Percentiles rank a stretch among this genome's conserved stretches.
Conservation (phyloP, 1,139 yeast species). For the Scheffersomyces titani region DNA sequence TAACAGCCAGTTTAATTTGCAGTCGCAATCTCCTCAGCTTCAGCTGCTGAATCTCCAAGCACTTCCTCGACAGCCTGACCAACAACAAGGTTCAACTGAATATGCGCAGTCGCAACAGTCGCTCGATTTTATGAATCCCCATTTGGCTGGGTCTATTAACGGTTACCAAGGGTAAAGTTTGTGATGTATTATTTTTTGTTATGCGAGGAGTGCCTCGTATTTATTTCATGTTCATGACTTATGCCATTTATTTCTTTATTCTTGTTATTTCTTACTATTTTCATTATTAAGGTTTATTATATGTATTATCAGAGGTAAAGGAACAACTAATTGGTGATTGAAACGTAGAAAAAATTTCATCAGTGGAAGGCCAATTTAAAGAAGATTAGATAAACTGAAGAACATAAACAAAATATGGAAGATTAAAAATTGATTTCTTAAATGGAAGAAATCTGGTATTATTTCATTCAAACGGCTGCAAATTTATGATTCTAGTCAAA, state of each 20-base stretch:
- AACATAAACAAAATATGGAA: not conserved
- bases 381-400: not conserved
- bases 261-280: not conserved
- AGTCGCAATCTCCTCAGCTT: not conserved
- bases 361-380: no score
- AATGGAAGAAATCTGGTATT: conserved; percentile 2
- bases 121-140: conserved; percentile 13
- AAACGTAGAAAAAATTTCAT: not conserved
- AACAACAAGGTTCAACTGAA: conserved; percentile 2
- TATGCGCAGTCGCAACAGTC: conserved; percentile 9
- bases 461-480: no score
- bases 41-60: not conserved
- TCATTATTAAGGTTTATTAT: not conserved
- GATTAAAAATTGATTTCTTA: not conserved
- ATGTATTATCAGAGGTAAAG: not conserved
- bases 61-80: conserved; percentile 8
- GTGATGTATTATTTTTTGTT: conserved; percentile 7
- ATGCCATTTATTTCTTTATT: not conserved
- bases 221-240: not conserved
- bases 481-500: not conserved
- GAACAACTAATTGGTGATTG: not conserved
- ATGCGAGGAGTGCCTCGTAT: conserved; percentile 2
- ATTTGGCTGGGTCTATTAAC: conserved; percentile 1
- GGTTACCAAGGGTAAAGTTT: not conserved
- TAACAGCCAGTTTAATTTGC: not conserved